Conservation (phyloP, 208 protist species). For the Balamuthia mandrillaris region DNA sequence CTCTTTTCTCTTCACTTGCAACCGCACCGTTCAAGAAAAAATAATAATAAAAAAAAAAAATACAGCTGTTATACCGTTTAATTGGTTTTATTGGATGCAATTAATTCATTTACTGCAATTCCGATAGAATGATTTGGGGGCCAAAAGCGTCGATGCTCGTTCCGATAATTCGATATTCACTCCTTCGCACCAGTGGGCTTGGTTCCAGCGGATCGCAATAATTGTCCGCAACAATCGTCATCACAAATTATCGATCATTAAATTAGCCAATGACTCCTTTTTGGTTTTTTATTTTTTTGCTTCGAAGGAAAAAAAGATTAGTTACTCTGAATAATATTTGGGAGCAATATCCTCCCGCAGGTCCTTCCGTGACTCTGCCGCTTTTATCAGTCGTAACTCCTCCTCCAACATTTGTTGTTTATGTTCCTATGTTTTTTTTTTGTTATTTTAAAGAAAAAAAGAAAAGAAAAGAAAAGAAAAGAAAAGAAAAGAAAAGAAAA, state of each 20-base stretch:
- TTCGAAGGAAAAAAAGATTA: not conserved
- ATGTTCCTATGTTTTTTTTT: not conserved
- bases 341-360: not conserved
- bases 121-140: no score
- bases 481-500: not conserved
- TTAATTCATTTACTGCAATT: no score
- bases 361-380: not conserved
- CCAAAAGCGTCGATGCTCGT: no score
- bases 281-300: not conserved
- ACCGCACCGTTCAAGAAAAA: no score
- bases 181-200: no score
- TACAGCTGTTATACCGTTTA: no score
- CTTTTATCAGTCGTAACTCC: not conserved
- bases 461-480: not conserved
- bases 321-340: not conserved
- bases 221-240: not conserved
- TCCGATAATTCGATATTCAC: no score
- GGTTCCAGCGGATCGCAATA: no score
- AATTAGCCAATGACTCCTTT: not conserved
- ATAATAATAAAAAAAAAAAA: no score
- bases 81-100: no score
- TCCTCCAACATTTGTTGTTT: not conserved
- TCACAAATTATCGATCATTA: not conserved
- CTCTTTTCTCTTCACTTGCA: no score
- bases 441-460: not conserved